Evolutionary conservation across 176 grass and related monocot genomes (phyloP), one percentile per base, ranked within the genome.

Genomic region (Aegilops tauschii): DNA sequence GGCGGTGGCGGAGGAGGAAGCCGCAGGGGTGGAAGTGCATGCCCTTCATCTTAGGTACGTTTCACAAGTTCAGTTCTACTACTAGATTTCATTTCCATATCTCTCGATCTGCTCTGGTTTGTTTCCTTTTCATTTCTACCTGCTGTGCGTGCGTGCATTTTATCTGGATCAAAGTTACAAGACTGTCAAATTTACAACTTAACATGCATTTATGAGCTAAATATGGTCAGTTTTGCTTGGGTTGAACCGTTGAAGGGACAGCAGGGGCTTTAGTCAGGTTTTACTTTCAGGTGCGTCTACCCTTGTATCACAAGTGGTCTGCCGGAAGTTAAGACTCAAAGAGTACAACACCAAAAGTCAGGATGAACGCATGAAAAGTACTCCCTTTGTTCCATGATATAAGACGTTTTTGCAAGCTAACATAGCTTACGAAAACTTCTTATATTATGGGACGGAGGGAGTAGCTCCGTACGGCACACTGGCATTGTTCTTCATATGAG

Each of bases 31-130:
- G 91, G 87, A 87, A 87, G 70, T 82, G 69, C 87, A 82, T 90
- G 54, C 87, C 87, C 42, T 92, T 81, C 84, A 90, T 92, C 88
- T 64, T 87, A 80, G 91, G 91, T 77, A 56, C 28, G 45, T 3
- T 62, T 62, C 16, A 27, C 5, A 11, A 13, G 11, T 7, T 4
- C 40, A 4, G 1, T 9, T 5, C 1, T 44, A 5, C 5, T 21
- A 16, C 65, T 50, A 29, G 73, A 50, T 30, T 76, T 30, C 13
- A 27, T 76, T 28, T 44, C 44, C 44, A 4, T 76, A 27, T 47
- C 42, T 75, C 42, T 28, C 44, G 17, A 17, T 45, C 25, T 50
- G 42, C 44, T 74, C 18, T 35, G 52, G 2, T 58, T 58, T 56
- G 17, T 20, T 20, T 52, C 23, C 23, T 50, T 52, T 52, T 5